Percentiles rank a stretch among this genome's conserved stretches.
These are phyloP conservation scores for Mucor piriformis DNA, from an alignment of 371 early-diverging fungal species.

Conservation along the genomic window DNA sequence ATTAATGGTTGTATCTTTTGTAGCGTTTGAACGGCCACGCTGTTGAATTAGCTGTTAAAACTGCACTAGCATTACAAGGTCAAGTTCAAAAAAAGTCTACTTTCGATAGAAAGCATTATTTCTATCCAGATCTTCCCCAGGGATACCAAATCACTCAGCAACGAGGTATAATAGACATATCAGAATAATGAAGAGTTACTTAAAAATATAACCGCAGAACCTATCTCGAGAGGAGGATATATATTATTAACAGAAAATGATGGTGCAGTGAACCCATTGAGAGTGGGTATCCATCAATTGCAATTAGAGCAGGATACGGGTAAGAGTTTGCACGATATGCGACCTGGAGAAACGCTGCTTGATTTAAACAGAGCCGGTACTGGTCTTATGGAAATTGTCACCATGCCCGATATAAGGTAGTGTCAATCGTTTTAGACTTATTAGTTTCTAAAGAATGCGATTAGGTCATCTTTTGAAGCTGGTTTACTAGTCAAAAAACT, in stretches of 20 bases:
- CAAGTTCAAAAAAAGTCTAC: conserved; percentile 65
- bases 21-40: conserved; percentile 75
- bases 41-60: conserved; percentile 72
- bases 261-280: conserved; percentile 50
- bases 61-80: conserved; percentile 74
- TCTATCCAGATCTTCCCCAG: conserved; percentile 89
- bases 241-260: conserved; percentile 57
- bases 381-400: conserved; percentile 90
- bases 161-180: conserved; percentile 44
- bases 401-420: conserved; percentile 77
- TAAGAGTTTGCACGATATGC: conserved; percentile 74
- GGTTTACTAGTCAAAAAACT: conserved; percentile 77
- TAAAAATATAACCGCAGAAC: conserved; percentile 43
- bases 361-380: conserved; percentile 91
- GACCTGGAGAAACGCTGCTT: conserved; percentile 64
- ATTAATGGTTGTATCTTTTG: neutral
- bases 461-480: conserved; percentile 73
- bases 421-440: neutral
- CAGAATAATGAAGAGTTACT: neutral
- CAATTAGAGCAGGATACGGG: conserved; percentile 95
- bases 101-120: conserved; percentile 95
- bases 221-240: conserved; percentile 68
- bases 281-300: conserved; percentile 77
- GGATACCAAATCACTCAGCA: conserved; percentile 96
- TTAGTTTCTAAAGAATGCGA: neutral